Evolutionary conservation across 1,139 yeast species (phyloP), one percentile per base, ranked within the genome.

Genomic region (Yamadazyma blattariae): DNA sequence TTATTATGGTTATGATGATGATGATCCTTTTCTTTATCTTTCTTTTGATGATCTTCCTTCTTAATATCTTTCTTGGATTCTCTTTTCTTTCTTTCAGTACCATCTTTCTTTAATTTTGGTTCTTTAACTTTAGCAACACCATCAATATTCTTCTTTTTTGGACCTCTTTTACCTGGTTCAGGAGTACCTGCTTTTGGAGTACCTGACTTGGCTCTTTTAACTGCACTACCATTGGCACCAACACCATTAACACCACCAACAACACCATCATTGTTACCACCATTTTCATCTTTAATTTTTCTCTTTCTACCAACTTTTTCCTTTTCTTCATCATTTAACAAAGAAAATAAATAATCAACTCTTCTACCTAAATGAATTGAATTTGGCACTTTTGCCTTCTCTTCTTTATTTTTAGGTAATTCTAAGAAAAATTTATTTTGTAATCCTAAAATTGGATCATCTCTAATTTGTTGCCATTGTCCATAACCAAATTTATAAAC

Each of bases 401-500:
- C 48, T 31, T 40, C 44, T 37, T 45, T 43, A 16, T 42, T 45
- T 29, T 41, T 44, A 10, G 36, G 34, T 7, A 12, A 18, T 9
- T 75, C 87, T 48, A 90, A 68, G 53, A 79, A 90, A 44, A 90
- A 63, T 63, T 87, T 90, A 50, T 88, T 88, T 43, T 89, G 87
- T 45, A 94, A 70, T 11, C 92, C 94, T 41, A 94, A 71, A 38
- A 87, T 74, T 1, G 98, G 97, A 61, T 94, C 98, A 61, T 92
- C 98, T 54, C 98, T 71, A 31, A 94, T 90, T 55, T 86, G 90
- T 7, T 76, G 60, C 98, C 98, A 94, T 1, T 96, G 83, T 15
- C 98, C 98, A 54, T 88, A 92, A 0, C 99, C 99, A 59, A 90
- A 88, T 58, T 88, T 89, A 54, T 78, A 76, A 22, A 92, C 85